A percentile compares a stretch with the other conserved stretches of the same genome.
phyloP scores from a whole-genome alignment of 2,329 filamentous ascomycete genomes.

The Phialocephala subalpina region DNA sequence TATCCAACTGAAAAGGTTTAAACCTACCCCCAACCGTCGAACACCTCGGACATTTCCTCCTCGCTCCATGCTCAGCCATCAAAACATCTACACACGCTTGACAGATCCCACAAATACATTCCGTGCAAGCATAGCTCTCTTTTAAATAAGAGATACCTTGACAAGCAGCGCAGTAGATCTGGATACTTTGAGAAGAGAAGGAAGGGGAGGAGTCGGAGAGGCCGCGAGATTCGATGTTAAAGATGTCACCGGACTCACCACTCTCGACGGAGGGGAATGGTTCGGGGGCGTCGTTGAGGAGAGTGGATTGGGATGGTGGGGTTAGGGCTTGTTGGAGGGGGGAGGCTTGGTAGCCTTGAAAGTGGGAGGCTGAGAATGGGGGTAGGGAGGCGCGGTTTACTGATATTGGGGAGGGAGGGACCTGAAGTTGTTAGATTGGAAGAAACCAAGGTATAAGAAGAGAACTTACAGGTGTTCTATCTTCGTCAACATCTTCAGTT shows the following conservation, averaged over 20 bases:
- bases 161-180: constrained; percentile 94
- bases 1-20: constrained; percentile 86
- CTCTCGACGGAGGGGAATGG: constrained; percentile 92
- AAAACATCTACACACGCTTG: constrained; percentile 85
- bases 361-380: constrained; percentile 66
- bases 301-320: constrained; percentile 75
- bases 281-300: constrained; percentile 72
- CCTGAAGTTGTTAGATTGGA: constrained; percentile 48
- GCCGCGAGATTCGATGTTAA: constrained; percentile 72
- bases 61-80: constrained; percentile 77
- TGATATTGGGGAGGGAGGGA: constrained; percentile 71
- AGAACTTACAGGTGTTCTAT: constrained; percentile 83
- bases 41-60: constrained; percentile 81
- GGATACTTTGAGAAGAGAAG: constrained; percentile 77
- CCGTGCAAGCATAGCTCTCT: constrained; percentile 92
- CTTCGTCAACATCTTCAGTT: constrained; percentile 89
- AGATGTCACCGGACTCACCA: constrained; percentile 74
- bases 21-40: constrained; percentile 81
- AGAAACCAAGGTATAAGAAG: constrained; percentile 42
- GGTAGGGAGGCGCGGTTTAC: constrained; percentile 69
- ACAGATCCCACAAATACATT: constrained; percentile 95
- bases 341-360: constrained; percentile 82
- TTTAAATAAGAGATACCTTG: constrained; percentile 78
- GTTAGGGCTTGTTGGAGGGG: constrained; percentile 91
- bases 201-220: constrained; percentile 75